Conservation (phyloP, 805 yeast genomes). For the Ogataea allantospora region DNA sequence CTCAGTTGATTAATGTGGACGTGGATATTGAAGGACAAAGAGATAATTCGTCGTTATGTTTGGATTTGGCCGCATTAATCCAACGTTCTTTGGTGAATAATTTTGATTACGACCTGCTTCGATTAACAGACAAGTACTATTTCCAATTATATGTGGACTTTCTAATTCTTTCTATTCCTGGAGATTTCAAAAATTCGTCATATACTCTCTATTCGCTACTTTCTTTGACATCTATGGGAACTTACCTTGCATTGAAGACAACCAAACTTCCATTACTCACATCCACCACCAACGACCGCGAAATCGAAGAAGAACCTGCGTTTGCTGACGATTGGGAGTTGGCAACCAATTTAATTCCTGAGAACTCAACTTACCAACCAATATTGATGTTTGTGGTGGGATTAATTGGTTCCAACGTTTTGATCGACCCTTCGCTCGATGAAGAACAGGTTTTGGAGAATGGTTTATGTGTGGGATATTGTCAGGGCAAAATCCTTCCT, state of each 20-base stretch:
- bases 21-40: constrained; percentile 78
- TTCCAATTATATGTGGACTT: constrained; percentile 79
- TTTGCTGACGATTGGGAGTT: constrained; percentile 86
- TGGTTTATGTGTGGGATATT: constrained; percentile 74
- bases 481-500: constrained; percentile 61
- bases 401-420: constrained; percentile 61
- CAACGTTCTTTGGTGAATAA: constrained; percentile 51
- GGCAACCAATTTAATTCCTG: constrained; percentile 45
- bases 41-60: constrained; percentile 72
- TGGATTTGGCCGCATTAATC: constrained; percentile 60
- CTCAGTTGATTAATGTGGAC: constrained; percentile 65
- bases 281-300: constrained; percentile 62
- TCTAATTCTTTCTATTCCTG: constrained; percentile 64
- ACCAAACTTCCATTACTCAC: constrained; percentile 72
- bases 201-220: constrained; percentile 60
- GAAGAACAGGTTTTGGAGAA: constrained; percentile 88
- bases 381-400: constrained; percentile 80
- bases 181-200: constrained; percentile 43
- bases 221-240: constrained; percentile 73
- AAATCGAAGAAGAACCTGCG: constrained; percentile 84
- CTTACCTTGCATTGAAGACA: constrained; percentile 76
- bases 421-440: constrained; percentile 84
- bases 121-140: constrained; percentile 70
- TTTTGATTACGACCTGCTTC: constrained; percentile 52
- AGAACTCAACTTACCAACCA: constrained; percentile 48